These are phyloP conservation scores for Hemisphaericaspora lyxosophila DNA, from an alignment of 1,139 yeast species.

Conservation along the genomic window DNA sequence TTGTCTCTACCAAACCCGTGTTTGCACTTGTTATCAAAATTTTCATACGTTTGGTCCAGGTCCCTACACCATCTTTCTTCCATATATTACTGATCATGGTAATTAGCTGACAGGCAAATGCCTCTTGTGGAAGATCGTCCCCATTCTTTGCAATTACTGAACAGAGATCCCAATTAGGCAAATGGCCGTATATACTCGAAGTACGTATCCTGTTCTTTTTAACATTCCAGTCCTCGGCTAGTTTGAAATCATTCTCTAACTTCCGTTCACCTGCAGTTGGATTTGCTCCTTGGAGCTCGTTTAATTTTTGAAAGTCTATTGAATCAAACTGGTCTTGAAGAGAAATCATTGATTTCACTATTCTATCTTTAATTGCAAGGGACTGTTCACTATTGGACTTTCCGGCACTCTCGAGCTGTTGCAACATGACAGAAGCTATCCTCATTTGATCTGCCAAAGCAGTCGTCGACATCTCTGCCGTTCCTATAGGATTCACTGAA, in stretches of 20 bases:
- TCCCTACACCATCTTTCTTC: conserved; percentile 63
- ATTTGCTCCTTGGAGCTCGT: conserved; percentile 46
- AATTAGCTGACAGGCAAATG: conserved; percentile 93
- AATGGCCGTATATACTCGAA: conserved; percentile 77
- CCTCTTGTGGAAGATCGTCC: conserved; percentile 92
- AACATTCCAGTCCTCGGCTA: conserved; percentile 91
- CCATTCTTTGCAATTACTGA: conserved; percentile 97
- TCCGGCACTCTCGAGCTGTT: conserved; percentile 82
- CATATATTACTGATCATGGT: conserved; percentile 83
- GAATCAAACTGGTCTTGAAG: conserved; percentile 54
- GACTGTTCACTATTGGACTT: conserved; percentile 70
- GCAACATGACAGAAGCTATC: conserved; percentile 91
- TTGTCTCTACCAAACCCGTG: conserved; percentile 92
- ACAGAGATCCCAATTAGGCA: conserved; percentile 89
- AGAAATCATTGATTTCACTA: conserved; percentile 87
- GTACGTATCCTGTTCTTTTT: conserved; percentile 77
- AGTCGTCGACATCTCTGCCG: conserved; percentile 36
- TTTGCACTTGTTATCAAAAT: conserved; percentile 87
- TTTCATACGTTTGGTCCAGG: conserved; percentile 93
- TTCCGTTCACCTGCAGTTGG: conserved; percentile 83
- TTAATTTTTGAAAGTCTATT: conserved; percentile 48
- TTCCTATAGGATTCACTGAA: conserved; percentile 31
- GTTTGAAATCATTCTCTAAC: conserved; percentile 83
- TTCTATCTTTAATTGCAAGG: conserved; percentile 68
- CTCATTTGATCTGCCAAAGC: conserved; percentile 83